Conservation (phyloP, 176 grass and related monocot genomes). For the Bonia amplexicaulis region DNA sequence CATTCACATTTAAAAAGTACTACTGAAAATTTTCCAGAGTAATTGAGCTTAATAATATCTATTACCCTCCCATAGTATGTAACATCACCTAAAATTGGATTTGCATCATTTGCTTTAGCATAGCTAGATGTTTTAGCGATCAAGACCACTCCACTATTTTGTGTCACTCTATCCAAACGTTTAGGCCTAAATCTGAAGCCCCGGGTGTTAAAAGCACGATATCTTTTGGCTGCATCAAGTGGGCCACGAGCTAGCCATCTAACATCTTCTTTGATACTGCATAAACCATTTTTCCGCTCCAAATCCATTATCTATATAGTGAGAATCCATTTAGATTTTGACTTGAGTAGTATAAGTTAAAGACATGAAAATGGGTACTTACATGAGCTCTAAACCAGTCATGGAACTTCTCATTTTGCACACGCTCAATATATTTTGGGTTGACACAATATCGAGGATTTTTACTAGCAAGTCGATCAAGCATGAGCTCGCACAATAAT, state of each 20-base stretch:
- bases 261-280: not conserved
- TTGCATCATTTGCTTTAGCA: too few species aligned
- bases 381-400: not conserved
- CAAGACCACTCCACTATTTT: too few species aligned
- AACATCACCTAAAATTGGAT: too few species aligned
- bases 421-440: not conserved
- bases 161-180: too few species aligned
- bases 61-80: too few species aligned
- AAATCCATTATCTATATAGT: not conserved
- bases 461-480: not conserved
- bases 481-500: not conserved
- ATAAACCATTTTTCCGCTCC: not conserved
- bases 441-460: not conserved
- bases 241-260: not conserved
- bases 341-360: not conserved
- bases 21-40: too few species aligned
- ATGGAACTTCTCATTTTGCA: not conserved
- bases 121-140: too few species aligned
- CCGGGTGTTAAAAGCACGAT: not conserved
- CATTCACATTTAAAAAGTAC: not conserved
- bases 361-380: not conserved
- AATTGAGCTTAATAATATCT: too few species aligned
- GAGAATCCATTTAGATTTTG: too few species aligned
- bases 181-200: not conserved
- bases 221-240: not conserved